Evolutionary conservation across 163 green algal species (phyloP).

Genomic region (Chlamydomonas reinhardtii): DNA sequence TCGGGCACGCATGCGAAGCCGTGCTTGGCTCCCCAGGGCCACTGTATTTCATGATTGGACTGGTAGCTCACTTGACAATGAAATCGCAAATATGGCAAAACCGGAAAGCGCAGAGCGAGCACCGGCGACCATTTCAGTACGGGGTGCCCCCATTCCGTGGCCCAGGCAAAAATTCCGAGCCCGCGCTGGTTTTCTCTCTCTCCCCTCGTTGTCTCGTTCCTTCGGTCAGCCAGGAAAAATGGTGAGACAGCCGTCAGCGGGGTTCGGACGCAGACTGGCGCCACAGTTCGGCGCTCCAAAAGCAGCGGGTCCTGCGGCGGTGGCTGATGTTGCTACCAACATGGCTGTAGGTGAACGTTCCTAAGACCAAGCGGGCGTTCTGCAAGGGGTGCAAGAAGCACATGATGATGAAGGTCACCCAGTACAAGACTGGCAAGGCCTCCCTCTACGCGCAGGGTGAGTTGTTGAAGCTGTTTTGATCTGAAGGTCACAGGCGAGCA

Average conservation of each 20-base stretch:
- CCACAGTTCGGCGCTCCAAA: too few species aligned
- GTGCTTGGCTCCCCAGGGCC: too few species aligned
- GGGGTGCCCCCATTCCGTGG: too few species aligned
- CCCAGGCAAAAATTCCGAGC: too few species aligned
- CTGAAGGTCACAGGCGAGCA: background rate
- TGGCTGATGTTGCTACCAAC: background rate
- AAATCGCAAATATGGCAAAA: too few species aligned
- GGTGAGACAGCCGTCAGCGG: constrained; percentile 6
- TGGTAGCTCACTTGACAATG: too few species aligned
- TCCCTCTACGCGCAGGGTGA: constrained; percentile 97
- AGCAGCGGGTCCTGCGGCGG: too few species aligned
- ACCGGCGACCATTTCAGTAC: too few species aligned
- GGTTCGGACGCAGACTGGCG: too few species aligned
- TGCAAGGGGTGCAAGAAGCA: constrained; percentile 99
- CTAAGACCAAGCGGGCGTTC: constrained; percentile 99
- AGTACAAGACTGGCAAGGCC: constrained; percentile 99
- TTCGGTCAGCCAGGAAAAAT: constrained; percentile 47
- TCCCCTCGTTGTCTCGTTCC: constrained; percentile 24
- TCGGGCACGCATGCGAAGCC: too few species aligned
- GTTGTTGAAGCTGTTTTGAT: background rate
- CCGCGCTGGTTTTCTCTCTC: background rate
- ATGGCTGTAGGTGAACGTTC: constrained; percentile 95
- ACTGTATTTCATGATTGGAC: too few species aligned
- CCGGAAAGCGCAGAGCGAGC: too few species aligned
- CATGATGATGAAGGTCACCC: constrained; percentile 98